Evolutionary conservation across 352 stramenopile genomes (phyloP), one percentile per base, ranked within the genome.

Genomic region (Phytophthora ohioensis): DNA sequence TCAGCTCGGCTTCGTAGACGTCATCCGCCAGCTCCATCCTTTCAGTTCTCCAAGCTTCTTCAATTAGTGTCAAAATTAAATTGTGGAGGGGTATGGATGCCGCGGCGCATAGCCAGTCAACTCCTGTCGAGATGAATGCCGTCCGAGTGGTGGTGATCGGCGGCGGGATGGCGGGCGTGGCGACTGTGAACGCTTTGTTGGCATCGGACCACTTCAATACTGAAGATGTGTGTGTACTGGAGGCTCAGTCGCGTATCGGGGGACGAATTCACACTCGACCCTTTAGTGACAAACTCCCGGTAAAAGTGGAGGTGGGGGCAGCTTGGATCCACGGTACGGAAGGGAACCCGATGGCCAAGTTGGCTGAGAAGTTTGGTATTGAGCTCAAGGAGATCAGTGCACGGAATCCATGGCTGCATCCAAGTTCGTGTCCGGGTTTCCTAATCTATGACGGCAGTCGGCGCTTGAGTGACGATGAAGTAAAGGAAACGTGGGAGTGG

Each of bases 401-500:
- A 49, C 78, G 82, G 36, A 90, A 90, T 34, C 80, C 80, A 32
- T 88, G 82, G 80, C 60, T 90, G 39, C 76, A 90, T 53, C 80
- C 80, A 0, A 67, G 62, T 68, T 84, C 80, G 4, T 88, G 80
- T 63, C 35, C 63, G 1, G 60, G 72, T 48, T 88, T 85, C 32
- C n/a, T 80, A 32, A 68, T 89, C 15, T 80, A 76, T 35, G 69
- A 82, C 13, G 64, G 71, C 9, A 49, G 38, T 21, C 35, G 70
- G 17, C 51, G 65, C 32, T 57, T 88, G 53, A 73, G 27, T 30
- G 65, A 80, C 2, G 60, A 73, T 6, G 64, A 82, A 42, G 60
- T 78, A 15, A 42, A 80, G 17, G 58, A 76, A 17, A 84, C 80
- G 27, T 90, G 82, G 82, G n/a, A 36, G n/a, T 69, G 79, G 57